phyloP scores from a whole-genome alignment of 495 filamentous ascomycete genomes.

The Xylaria sp. region DNA sequence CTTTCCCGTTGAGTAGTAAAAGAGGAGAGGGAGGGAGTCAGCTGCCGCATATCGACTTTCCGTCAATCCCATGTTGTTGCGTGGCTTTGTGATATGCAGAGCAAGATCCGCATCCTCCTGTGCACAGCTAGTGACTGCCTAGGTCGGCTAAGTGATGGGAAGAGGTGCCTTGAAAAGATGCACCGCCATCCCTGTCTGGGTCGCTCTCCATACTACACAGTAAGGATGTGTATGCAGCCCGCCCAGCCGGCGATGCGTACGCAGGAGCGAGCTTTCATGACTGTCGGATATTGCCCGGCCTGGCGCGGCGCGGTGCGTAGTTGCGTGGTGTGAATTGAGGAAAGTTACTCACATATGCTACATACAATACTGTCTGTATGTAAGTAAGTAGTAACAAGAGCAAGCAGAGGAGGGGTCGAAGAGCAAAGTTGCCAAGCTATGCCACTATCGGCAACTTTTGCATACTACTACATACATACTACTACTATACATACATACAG shows the following conservation, averaged over 20 bases:
- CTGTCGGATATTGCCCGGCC: neutral
- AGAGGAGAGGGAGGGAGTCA: neutral
- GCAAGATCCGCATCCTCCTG: constrained; percentile 12
- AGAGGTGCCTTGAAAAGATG: neutral
- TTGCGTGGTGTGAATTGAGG: neutral
- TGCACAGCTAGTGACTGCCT: neutral
- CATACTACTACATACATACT: neutral
- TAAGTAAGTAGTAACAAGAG: neutral
- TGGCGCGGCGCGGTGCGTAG: neutral
- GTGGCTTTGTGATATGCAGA: constrained; percentile 15
- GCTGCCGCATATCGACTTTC: constrained; percentile 14
- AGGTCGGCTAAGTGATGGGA: neutral
- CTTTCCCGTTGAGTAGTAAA: neutral
- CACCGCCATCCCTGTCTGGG: constrained; percentile 2
- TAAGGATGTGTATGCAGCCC: neutral
- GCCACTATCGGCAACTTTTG: constrained; percentile 12
- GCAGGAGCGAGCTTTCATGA: constrained; percentile 6
- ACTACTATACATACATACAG: too few relatives aligned
- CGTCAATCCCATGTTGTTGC: constrained; percentile 21
- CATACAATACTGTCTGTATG: too few relatives aligned
- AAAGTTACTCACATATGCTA: too few relatives aligned
- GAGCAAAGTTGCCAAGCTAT: constrained; percentile 12
- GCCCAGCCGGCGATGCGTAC: neutral
- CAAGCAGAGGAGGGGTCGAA: constrained; percentile 6
- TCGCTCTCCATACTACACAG: neutral